phyloP scores from a whole-genome alignment of 192 early-diverging fungal genomes.

The Kickxella alabastrina region DNA sequence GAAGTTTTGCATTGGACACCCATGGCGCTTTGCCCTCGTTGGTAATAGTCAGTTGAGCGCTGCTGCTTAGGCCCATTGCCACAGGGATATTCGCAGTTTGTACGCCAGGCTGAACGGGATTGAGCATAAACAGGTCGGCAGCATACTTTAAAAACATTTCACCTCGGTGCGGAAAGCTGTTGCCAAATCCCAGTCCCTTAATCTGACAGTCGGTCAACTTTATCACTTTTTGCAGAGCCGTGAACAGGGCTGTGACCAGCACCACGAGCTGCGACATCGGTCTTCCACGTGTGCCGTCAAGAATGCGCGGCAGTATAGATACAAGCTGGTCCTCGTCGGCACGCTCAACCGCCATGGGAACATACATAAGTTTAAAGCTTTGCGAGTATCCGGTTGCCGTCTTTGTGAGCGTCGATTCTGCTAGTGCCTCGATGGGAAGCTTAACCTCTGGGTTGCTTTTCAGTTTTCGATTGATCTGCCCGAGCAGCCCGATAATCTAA shows the following conservation, averaged over 20 bases:
- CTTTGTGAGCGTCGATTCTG: constrained; percentile 56
- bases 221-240: constrained; percentile 48
- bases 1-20: constrained; percentile 46
- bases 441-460: constrained; percentile 57
- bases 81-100: neutral
- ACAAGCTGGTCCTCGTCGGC: constrained; percentile 45
- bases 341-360: constrained; percentile 72
- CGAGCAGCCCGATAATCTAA: constrained; percentile 70
- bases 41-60: constrained; percentile 45
- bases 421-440: constrained; percentile 58
- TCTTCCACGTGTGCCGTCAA: constrained; percentile 58
- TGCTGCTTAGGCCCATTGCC: constrained; percentile 13
- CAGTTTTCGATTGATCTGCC: constrained; percentile 83
- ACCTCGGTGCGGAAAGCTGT: neutral
- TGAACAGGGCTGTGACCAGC: constrained; percentile 62
- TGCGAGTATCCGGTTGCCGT: constrained; percentile 55
- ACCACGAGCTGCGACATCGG: constrained; percentile 57
- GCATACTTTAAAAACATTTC: constrained; percentile 12
- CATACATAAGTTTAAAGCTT: constrained; percentile 80
- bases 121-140: constrained; percentile 20
- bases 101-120: neutral
- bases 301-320: constrained; percentile 56
- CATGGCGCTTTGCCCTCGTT: constrained; percentile 74
- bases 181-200: constrained; percentile 3
- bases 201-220: constrained; percentile 20